A percentile compares a stretch with the other conserved stretches of the same genome.
Evolutionary conservation across 306 rosid species (phyloP).

Genomic region (Crotalaria pallida): DNA sequence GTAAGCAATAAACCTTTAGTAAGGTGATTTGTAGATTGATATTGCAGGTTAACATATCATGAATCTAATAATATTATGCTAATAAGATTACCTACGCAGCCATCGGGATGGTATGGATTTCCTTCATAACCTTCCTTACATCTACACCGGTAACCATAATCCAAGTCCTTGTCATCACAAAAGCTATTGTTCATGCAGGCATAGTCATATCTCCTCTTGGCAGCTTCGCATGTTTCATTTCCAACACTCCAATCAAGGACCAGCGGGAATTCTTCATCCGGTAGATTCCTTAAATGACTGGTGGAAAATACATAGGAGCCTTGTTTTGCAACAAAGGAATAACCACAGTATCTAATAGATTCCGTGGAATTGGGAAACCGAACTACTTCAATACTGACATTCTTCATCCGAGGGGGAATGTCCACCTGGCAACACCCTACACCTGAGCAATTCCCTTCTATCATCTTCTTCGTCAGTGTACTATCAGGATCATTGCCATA

Average conservation of each 20-base stretch:
- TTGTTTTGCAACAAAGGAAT: constrained; percentile 1
- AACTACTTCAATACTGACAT: not conserved
- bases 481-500: not conserved
- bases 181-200: not conserved
- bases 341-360: not conserved
- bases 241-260: constrained; percentile 34
- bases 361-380: too few relatives aligned
- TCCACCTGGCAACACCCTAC: constrained; percentile 1
- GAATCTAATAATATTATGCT: not conserved
- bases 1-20: too few relatives aligned
- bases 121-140: not conserved
- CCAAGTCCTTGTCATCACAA: not conserved
- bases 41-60: too few relatives aligned
- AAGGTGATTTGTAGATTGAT: too few relatives aligned
- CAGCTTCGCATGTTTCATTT: not conserved
- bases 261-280: not conserved
- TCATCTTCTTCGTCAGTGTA: too few relatives aligned
- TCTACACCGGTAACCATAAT: not conserved
- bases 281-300: not conserved
- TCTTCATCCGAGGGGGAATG: not conserved
- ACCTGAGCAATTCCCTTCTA: not conserved
- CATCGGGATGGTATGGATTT: not conserved
- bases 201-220: not conserved
- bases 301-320: not conserved
- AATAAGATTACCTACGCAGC: not conserved